Evolutionary conservation across 2,329 filamentous ascomycete species (phyloP), one percentile per base, ranked within the genome.

Genomic region (Cladosporium phlei): DNA sequence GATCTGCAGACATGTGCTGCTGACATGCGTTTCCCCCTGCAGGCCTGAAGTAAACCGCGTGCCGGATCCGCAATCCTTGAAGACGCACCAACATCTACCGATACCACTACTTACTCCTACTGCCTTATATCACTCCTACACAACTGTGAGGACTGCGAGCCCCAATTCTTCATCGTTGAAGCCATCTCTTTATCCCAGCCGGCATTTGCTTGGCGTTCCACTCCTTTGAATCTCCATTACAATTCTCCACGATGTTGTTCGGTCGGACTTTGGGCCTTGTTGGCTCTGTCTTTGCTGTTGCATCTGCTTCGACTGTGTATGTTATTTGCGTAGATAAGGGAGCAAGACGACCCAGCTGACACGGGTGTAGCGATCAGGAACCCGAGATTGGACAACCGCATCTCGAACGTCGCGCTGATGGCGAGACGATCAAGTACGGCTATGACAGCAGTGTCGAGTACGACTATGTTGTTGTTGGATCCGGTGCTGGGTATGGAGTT

Each of bases 391-490:
- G 17, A 6, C 37, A 39, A 12, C 14, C 37, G 9, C 34, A 37
- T 19, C 4, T 24, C 19, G 7, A 11, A 8, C 34, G 34, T 12
- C 5, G n/a, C 16, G 16, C 14, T 22, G 32, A 12, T 9, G 42
- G 42, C 3, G 19, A 35, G 17, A 45, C 42, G 6, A 45, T 45
- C 9, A 11, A 37, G 17, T 45, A 45, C 24, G 42, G 42, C 7
- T 45, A 28, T 25, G 22, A 45, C 17, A 35, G 32, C 32, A 30
- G 25, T 9, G 32, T 45, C 24, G 37, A 61, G 27, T 83, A 83
- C 57, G 80, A 83, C 49, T 83, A 80, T 63, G 69, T 83, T 24
- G 72, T 83, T 7, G 77, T 83, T 24, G 79, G 80, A 6, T 79
- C 76, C 3, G 79, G 79, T 3, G 69, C 78, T 5, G 78, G 79